Evolutionary conservation across 352 stramenopile genomes (phyloP), one percentile per base, ranked within the genome.

Genomic region (Halophytophthora polymorphica): DNA sequence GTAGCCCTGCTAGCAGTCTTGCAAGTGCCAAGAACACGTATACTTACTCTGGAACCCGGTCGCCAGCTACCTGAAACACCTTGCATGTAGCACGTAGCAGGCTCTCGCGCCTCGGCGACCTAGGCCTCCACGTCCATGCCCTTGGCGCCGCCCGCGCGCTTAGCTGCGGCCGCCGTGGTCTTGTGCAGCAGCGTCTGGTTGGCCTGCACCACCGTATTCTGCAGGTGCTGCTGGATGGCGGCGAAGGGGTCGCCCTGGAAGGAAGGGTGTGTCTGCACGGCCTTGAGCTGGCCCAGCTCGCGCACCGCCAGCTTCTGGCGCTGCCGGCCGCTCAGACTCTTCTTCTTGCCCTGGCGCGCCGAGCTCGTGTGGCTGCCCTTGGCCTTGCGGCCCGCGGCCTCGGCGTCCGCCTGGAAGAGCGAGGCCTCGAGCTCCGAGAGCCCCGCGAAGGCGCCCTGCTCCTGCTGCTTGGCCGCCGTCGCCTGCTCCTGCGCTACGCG

Each of bases 231-330:
- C 58, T 95, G 84, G 45, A 95, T 95, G 29, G 84, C 84, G 0
- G 80, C 84, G 60, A 95, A 92, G 58, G 84, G 78, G 65, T 95
- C 77, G 62, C 39, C 74, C 59, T 92, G 67, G 59, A 95, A 95
- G 54, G 79, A 71, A 42, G 80, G 50, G 56, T 95, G 84, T 34
- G 78, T 85, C 63, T 93, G 84, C 46, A 95, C 84, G 13, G 83
- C 82, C 58, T 90, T 88, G 46, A 95, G 69, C 54, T 93, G 84
- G 19, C 80, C 79, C 36, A 93, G 68, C 54, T 95, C 84, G 7
- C 77, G 76, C 48, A 95, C 83, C 5, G 81, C 84, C 35, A 95
- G 57, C 46, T 90, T 89, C 68, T 94, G 82, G 15, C 83, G 81
- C 58, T 92, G 83, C 39, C 88, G 86, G 40, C 83, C 83, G 41